Evolutionary conservation across 495 filamentous ascomycete species (phyloP).

Genomic region (Podospora pseudoanserina): DNA sequence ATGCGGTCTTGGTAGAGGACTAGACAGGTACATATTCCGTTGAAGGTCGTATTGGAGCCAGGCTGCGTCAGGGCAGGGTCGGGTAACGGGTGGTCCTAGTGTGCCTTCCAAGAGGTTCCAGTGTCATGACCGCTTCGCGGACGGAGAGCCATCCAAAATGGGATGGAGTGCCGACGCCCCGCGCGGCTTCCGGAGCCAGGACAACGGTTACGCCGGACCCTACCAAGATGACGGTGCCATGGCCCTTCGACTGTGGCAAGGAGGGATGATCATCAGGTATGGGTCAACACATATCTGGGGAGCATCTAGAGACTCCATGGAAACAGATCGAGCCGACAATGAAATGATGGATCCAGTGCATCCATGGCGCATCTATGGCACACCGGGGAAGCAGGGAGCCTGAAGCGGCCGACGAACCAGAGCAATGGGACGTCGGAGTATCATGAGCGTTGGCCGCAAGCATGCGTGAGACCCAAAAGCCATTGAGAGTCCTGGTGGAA

Average conservation of each 20-base stretch:
- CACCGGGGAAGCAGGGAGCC: constrained; percentile 4
- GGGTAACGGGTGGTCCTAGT: not conserved
- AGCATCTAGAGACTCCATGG: not conserved
- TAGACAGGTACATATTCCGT: not conserved
- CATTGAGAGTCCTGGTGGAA: not conserved
- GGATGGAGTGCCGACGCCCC: not conserved
- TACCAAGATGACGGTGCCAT: not conserved
- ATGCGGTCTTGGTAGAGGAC: constrained; percentile 2
- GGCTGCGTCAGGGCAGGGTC: not conserved
- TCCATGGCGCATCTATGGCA: not conserved
- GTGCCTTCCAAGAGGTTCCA: not conserved
- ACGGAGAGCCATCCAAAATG: not conserved
- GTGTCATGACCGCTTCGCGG: not conserved
- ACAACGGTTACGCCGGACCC: not conserved
- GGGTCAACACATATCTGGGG: not conserved
- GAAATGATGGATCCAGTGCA: not conserved
- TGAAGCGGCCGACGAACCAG: not conserved
- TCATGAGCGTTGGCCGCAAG: not conserved
- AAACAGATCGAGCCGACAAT: not conserved
- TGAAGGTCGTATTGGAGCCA: not conserved
- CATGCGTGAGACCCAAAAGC: not conserved
- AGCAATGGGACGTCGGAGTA: not conserved
- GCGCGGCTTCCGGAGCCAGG: not conserved
- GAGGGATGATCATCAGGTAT: not conserved
- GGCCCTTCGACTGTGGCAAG: not conserved